Base-by-base conservation (phyloP, 2,329 filamentous ascomycete species). In the Leptographium wingfieldii region DNA sequence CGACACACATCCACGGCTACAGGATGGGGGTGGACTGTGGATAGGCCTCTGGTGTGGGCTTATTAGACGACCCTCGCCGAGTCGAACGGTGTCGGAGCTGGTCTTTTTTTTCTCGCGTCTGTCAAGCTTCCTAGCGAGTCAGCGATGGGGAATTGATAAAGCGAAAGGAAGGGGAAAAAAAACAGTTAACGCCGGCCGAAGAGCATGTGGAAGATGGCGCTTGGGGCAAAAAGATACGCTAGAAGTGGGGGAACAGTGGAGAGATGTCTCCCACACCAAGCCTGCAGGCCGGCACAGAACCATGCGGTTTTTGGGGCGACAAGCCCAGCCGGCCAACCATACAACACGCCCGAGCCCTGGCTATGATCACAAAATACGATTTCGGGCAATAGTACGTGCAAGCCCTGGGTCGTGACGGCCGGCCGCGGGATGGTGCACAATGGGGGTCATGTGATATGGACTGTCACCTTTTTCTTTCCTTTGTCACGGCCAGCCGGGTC, bases 81-180 rank as follows among this genome's bases (percentile, higher is more conserved):
- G 55, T 60, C 61, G 61, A 65, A 65, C 62, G 63, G 63, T 63
- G 62, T 65, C 63, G 63, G 63, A 63, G 62, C 29, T 38, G 19
- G 40, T 27, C 31, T 49, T 61, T 63, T 62, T 53, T 53, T 53
- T 53, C 10, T 53, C 51, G 51, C 33, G 33, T 19, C 51, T 14
- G 7, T 27, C 25, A 12, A 31, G 14, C 49, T 52, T 27, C 48
- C 57, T 59, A 60, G 62, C 63, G 63, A 65, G 63, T 65, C 62
- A 65, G 29, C 63, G 59, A 59, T 59, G 53, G 55, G 62, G 63
- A 63, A 65, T 65, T 65, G 63, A 65, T 59, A 64, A 65, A 62
- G 60, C 58, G 33, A 31, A 11, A 25, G 38, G 35, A 40, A 48
- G 16, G 5, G 25, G 51, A 48, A 38, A 55, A 27, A 40, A 11